These are phyloP conservation scores for Trichoderma oligosporum DNA, from an alignment of 2,329 filamentous ascomycete species.

Conservation along the genomic window DNA sequence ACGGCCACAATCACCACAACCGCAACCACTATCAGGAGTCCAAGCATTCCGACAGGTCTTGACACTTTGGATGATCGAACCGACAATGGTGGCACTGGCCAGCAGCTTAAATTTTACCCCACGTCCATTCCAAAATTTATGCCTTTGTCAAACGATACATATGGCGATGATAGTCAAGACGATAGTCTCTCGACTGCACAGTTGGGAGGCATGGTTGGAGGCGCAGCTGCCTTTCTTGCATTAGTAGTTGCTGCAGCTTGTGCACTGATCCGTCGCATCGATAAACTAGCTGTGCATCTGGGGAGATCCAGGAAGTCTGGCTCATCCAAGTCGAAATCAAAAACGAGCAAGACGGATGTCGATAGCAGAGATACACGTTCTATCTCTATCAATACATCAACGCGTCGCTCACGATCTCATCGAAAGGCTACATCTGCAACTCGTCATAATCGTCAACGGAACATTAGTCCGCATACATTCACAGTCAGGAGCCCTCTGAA, in stretches of 20 bases:
- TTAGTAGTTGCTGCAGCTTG: slow-evolving; percentile 45
- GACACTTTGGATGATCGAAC: slow-evolving; percentile 24
- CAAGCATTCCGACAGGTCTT: slow-evolving; percentile 34
- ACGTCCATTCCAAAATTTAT: slow-evolving; percentile 42
- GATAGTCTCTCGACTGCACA: slow-evolving; percentile 38
- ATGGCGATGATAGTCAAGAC: slow-evolving; percentile 25
- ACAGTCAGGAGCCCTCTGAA: background rate
- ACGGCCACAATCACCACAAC: slow-evolving; percentile 40
- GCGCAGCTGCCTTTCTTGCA: slow-evolving; percentile 46
- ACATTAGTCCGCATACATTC: background rate
- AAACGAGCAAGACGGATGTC: background rate
- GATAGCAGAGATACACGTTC: background rate
- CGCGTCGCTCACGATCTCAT: background rate
- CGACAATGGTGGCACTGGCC: slow-evolving; percentile 24
- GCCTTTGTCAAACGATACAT: slow-evolving; percentile 21
- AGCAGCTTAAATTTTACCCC: slow-evolving; percentile 43
- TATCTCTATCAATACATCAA: background rate
- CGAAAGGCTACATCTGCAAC: slow-evolving; percentile 1
- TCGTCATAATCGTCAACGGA: background rate
- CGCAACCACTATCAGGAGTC: slow-evolving; percentile 39
- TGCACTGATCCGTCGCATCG: slow-evolving; percentile 50
- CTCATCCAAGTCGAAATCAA: slow-evolving; percentile 21
- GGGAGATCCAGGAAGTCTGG: slow-evolving; percentile 35
- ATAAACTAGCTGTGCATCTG: slow-evolving; percentile 41
- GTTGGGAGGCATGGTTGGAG: slow-evolving; percentile 53